Evolutionary conservation across 129 eudicot genomes (phyloP), one percentile per base, ranked within the genome.

Genomic region (Dittrichia graveolens): DNA sequence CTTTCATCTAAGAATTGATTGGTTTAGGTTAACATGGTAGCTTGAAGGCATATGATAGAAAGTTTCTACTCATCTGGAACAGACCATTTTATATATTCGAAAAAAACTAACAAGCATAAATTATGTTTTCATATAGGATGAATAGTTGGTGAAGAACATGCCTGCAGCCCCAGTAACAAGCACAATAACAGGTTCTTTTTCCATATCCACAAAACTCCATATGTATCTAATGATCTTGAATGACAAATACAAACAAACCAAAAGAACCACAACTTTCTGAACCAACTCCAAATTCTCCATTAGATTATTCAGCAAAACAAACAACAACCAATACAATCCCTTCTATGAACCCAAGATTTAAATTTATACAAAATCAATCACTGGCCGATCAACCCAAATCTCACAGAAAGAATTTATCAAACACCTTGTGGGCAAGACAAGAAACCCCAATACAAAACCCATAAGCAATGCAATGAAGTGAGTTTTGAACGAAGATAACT

Each of bases 101-200:
- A 73, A 35, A 1, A 16, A 13, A 42, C 7, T 57, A 42, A 3
- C 31, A 58, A 7, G 8, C 57, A 40, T 53, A 15, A 43, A 24
- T 41, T 63, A 14, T 40, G 3, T 7, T 44, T 56, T 31, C 8
- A n/a, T 71, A 71, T 41, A 46, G 6, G 45, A 61, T 39, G 18
- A 38, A 40, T 8, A 48, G 13, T 13, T 40, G 24, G n/a, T 16
- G 24, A 52, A 43, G 3, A 7, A 85, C 96, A 85, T 87, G 91
- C 96, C 98, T 85, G 96, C 92, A 75, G 96, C 96, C 38, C 90
- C 90, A 14, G 96, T 85, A 40, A 93, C 95, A 77, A 93, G 95
- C 2, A 89, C 89, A 39, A 76, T 66, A 75, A 87, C 53, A 50
- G 98, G 96, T 16, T 89, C 96, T 71, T 89, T 81, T 79, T 76